phyloP scores from a whole-genome alignment of 2,329 filamentous ascomycete genomes.

The Neopestalotiopsis clavispora region DNA sequence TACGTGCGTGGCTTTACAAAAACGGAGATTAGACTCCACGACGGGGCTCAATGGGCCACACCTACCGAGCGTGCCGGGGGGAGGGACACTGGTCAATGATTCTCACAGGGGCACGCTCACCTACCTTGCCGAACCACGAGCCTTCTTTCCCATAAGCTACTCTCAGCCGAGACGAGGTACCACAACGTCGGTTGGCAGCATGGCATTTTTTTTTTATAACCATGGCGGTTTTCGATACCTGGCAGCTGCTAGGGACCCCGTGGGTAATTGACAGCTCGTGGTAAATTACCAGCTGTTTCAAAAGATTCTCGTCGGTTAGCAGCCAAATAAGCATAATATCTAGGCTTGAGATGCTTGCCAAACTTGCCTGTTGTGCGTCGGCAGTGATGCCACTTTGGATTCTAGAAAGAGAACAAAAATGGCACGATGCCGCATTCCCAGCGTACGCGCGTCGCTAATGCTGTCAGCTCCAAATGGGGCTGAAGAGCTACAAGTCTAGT shows the following conservation, averaged over 20 bases:
- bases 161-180: background rate
- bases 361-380: background rate
- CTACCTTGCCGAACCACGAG: background rate
- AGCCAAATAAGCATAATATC: conserved; percentile 2
- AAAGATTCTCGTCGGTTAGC: background rate
- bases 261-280: background rate
- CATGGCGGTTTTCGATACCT: background rate
- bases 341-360: background rate
- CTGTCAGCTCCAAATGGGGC: background rate
- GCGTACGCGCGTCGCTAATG: background rate
- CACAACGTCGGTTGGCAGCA: background rate
- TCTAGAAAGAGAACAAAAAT: background rate
- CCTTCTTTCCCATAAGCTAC: background rate
- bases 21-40: background rate
- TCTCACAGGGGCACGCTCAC: background rate
- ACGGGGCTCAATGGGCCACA: background rate
- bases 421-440: background rate
- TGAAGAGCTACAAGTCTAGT: background rate
- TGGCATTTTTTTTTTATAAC: background rate
- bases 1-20: background rate
- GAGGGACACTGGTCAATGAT: background rate
- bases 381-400: background rate
- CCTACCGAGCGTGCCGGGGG: background rate
- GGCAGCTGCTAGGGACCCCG: background rate
- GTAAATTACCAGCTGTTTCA: background rate